A percentile compares a stretch with the other conserved stretches of the same genome.
phyloP scores from a whole-genome alignment of 768 basidiomycete species.

The Cystofilobasidium macerans region DNA sequence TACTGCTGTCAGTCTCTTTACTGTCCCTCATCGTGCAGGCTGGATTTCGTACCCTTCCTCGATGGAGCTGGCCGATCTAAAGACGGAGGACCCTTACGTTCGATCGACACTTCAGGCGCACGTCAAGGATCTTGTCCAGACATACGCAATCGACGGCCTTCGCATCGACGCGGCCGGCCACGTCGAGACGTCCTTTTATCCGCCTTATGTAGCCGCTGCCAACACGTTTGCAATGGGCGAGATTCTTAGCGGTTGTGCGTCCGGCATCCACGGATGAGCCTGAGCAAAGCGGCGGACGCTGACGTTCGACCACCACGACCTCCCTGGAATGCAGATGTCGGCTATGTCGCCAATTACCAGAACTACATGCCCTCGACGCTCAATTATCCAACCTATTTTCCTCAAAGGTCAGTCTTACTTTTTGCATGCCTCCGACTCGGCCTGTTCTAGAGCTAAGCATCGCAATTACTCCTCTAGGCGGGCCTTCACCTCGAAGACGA shows the following conservation, averaged over 20 bases:
- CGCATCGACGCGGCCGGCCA: conserved; percentile 20
- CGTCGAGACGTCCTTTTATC: conserved; percentile 16
- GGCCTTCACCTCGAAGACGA: conserved; percentile 34
- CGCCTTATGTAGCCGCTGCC: neutral
- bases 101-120: conserved; percentile 1
- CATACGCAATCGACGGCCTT: conserved; percentile 16
- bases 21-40: neutral
- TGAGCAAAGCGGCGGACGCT: too few relatives aligned
- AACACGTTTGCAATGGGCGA: conserved; percentile 17
- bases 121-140: conserved; percentile 14
- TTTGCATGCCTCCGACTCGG: neutral
- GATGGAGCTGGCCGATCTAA: conserved; percentile 17
- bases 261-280: too few relatives aligned
- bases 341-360: conserved; percentile 36
- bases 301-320: neutral
- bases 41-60: conserved; percentile 6
- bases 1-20: neutral
- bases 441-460: neutral
- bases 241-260: conserved; percentile 18
- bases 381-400: conserved; percentile 39
- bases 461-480: conserved; percentile 2
- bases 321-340: neutral
- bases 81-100: conserved; percentile 1
- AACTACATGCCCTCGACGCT: conserved; percentile 31
- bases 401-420: conserved; percentile 21